Base-by-base conservation (phyloP, 768 basidiomycete species). In the Porphyrellus cyaneotinctus region DNA sequence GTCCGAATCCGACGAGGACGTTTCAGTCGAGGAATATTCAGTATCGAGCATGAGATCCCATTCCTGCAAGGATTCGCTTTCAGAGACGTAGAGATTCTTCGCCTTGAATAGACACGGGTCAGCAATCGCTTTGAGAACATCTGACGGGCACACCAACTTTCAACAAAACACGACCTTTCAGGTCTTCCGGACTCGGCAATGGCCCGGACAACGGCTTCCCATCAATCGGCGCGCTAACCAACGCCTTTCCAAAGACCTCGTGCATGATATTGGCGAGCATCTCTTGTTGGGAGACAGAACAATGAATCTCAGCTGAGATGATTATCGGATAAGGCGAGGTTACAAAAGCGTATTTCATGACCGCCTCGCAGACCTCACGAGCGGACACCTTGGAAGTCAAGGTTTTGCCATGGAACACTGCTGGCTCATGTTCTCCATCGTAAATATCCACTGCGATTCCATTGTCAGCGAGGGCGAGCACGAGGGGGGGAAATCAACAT, bases 251-350 rank as follows among this genome's bases (percentile, higher is more conserved):
- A 59, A 88, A 83, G 15, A 76, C 77, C 17, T 80, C 77, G 39
- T 66, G 69, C 82, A 98, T 82, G 62, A 95, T 91, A 3, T 75
- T 63, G 0, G 82, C 93, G 14, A 97, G 76, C 64, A 77, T 76
- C 33, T 88, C 87, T 66, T 98, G 95, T 65, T 94, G 90, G 24
- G 75, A 70, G 15, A 91, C 52, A 0, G 80, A 75, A 67, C 92
- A 95, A 63, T 95, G 94, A 1, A 95, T 80, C 72, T 98, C 95
- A 13, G 93, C 90, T 3, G 92, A 95, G 49, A 98, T 87, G 63
- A 98, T 83, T 64, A 98, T 75, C 1, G 95, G 95, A 63, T 93
- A 97, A 0, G 91, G 90, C 1, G 91, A 95, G 1, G 88, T 80
- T 37, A 88, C 82, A 63, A 97, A 97, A 0, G 87, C 94, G 64